Evolutionary conservation across 352 stramenopile species (phyloP).

Genomic region (Globisporangium carolinianum): DNA sequence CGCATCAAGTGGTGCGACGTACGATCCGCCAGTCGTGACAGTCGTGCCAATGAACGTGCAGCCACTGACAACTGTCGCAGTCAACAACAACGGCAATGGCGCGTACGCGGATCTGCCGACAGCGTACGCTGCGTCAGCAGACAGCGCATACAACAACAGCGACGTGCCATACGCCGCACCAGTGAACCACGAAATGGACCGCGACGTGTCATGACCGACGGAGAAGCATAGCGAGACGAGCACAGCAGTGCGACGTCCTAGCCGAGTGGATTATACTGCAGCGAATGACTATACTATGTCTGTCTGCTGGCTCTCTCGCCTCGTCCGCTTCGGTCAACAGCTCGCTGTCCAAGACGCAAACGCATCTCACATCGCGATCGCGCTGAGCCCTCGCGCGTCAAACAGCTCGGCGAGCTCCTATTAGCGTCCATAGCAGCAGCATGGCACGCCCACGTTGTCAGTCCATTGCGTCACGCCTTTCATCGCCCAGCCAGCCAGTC

Average conservation of each 20-base stretch:
- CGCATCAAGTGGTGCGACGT: not conserved
- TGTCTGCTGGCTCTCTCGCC: too few species aligned
- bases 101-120: too few species aligned
- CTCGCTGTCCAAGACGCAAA: too few species aligned
- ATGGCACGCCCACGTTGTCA: not conserved
- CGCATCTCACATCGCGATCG: constrained; percentile 1
- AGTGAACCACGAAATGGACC: constrained; percentile 4
- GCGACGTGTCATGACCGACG: not conserved
- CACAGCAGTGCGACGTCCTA: too few species aligned
- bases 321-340: too few species aligned
- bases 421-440: too few species aligned
- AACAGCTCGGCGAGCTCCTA: constrained; percentile 8
- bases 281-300: too few species aligned
- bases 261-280: too few species aligned
- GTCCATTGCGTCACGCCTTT: not conserved
- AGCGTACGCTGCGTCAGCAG: not conserved
- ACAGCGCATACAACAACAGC: not conserved
- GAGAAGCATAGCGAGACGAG: constrained; percentile 2
- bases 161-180: not conserved
- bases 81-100: not conserved
- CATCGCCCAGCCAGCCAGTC: not conserved
- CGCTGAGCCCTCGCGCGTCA: constrained; percentile 2
- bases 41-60: constrained; percentile 6
- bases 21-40: constrained; percentile 1
- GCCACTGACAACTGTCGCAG: not conserved